Conservation (phyloP, 2,329 filamentous ascomycete species). For the Byssothecium circinans region DNA sequence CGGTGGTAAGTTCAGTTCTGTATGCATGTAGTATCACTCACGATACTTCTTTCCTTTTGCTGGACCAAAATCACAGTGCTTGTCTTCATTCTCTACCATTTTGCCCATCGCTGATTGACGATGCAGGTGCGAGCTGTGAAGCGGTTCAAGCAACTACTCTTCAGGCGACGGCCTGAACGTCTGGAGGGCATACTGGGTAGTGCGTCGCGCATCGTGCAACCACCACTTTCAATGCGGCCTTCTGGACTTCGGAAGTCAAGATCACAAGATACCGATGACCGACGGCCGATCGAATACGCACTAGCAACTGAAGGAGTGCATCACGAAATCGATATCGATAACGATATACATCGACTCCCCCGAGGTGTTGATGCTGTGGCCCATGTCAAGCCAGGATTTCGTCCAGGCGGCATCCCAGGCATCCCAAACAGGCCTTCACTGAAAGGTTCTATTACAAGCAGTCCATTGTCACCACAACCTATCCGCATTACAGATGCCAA, state of each 20-base stretch:
- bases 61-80: no score
- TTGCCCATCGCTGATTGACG: no score
- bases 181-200: slow-evolving; percentile 63
- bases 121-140: slow-evolving; percentile 82
- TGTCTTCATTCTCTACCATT: no score
- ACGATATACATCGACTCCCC: slow-evolving; percentile 25
- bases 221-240: slow-evolving; percentile 56
- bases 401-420: slow-evolving; percentile 5
- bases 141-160: slow-evolving; percentile 78
- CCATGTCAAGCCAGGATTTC: slow-evolving; percentile 20
- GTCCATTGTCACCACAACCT: slow-evolving; percentile 21
- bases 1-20: slow-evolving; percentile 62
- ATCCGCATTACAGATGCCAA: slow-evolving; percentile 24
- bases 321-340: slow-evolving; percentile 46
- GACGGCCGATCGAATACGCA: slow-evolving; percentile 52
- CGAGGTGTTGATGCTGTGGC: slow-evolving; percentile 25
- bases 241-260: slow-evolving; percentile 47
- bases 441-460: slow-evolving; percentile 17
- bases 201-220: slow-evolving; percentile 60
- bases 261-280: slow-evolving; percentile 56
- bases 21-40: background rate
- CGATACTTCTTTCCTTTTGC: no score
- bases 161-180: slow-evolving; percentile 56
- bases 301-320: slow-evolving; percentile 59
- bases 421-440: slow-evolving; percentile 6